A percentile compares a stretch with the other conserved stretches of the same genome.
Evolutionary conservation across 176 grass and related monocot species (phyloP).

Genomic region (Bolboschoenus planiculmis): DNA sequence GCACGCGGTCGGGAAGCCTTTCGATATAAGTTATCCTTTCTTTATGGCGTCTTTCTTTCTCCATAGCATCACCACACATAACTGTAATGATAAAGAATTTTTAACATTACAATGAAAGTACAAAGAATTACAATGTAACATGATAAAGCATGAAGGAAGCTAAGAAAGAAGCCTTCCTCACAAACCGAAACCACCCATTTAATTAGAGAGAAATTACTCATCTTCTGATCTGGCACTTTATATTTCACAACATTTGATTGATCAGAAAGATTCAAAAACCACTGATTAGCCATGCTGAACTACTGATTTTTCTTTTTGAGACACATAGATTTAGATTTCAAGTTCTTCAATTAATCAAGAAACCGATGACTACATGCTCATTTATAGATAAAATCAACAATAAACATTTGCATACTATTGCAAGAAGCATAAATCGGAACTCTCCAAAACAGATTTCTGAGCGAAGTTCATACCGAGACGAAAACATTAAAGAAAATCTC

Average conservation of each 20-base stretch:
- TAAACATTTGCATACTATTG: too few species aligned
- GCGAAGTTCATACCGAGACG: too few species aligned
- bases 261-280: too few species aligned
- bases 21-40: background rate
- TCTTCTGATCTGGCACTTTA: too few species aligned
- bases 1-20: background rate
- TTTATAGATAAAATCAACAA: too few species aligned
- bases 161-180: background rate
- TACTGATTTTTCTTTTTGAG: too few species aligned
- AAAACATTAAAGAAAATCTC: too few species aligned
- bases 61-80: background rate
- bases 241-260: too few species aligned
- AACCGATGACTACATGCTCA: background rate
- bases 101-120: background rate
- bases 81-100: background rate
- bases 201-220: background rate
- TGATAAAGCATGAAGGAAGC: background rate
- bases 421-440: too few species aligned
- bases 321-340: too few species aligned
- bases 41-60: background rate
- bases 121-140: background rate
- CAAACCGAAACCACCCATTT: background rate
- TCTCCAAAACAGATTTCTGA: too few species aligned
- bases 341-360: too few species aligned
- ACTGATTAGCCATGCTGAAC: background rate